A percentile compares a stretch with the other conserved stretches of the same genome.
Evolutionary conservation across 495 filamentous ascomycete genomes (phyloP).

Genomic region (Diplogelasinospora grovesii): DNA sequence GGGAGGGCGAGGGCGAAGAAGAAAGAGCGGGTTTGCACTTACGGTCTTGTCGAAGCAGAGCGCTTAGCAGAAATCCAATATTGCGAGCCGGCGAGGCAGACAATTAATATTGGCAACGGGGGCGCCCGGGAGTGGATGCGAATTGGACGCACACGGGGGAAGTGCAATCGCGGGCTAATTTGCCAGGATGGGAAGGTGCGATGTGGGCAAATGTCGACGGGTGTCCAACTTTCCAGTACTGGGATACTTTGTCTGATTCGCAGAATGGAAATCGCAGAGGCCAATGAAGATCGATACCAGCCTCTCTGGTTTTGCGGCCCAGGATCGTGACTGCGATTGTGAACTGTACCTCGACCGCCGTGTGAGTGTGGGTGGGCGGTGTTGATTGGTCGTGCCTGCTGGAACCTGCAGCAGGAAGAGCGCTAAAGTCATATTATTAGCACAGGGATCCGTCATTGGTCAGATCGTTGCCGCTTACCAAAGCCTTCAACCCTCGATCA

Average conservation of each 20-base stretch:
- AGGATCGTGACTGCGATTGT: constrained; percentile 21
- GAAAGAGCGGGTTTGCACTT: background rate
- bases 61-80: constrained; percentile 4
- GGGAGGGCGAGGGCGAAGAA: background rate
- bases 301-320: too few relatives aligned
- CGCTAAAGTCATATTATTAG: constrained; percentile 34
- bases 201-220: too few relatives aligned
- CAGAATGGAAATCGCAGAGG: constrained; percentile 9
- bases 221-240: too few relatives aligned
- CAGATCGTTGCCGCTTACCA: constrained; percentile 23
- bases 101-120: too few relatives aligned
- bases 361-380: background rate
- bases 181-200: too few relatives aligned
- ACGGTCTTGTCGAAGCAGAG: background rate
- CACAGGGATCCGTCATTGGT: constrained; percentile 20
- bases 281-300: too few relatives aligned
- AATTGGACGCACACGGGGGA: background rate
- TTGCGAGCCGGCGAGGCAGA: constrained; percentile 1
- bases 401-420: constrained; percentile 24
- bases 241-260: too few relatives aligned
- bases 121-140: background rate
- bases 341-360: constrained; percentile 25
- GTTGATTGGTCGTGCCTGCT: constrained; percentile 22
- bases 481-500: constrained; percentile 9
- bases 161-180: constrained; percentile 11